Percentiles rank a stretch among this genome's conserved stretches.
These are phyloP conservation scores for Stipa capillata DNA, from an alignment of 176 grass and related monocot species.

Conservation along the genomic window DNA sequence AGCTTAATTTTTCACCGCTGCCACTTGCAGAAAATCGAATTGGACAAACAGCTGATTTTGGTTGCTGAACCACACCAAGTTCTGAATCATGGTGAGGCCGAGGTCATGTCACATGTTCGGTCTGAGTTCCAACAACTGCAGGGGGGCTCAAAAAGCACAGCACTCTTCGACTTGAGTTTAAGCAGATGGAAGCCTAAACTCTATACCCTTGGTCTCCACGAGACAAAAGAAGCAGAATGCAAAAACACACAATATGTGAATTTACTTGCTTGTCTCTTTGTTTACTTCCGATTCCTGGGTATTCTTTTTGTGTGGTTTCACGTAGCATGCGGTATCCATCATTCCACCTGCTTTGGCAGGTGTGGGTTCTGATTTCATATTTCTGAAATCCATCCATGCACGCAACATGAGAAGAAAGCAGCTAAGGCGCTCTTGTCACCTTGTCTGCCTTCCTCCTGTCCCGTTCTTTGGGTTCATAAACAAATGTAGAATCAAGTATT, in stretches of 20 bases:
- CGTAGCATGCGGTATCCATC: background rate
- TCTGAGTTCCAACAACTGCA: background rate
- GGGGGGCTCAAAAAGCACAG: background rate
- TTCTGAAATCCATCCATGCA: conserved; percentile 43
- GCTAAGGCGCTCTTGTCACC: conserved; percentile 6
- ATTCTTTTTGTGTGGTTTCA: background rate
- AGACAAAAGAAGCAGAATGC: background rate
- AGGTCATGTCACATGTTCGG: background rate
- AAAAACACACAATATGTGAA: background rate
- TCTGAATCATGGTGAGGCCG: background rate
- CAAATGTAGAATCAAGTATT: background rate
- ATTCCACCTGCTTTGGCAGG: conserved; percentile 9
- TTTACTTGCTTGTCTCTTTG: background rate
- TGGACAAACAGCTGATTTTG: background rate
- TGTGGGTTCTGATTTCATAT: conserved; percentile 1
- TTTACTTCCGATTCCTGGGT: background rate
- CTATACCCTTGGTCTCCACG: background rate
- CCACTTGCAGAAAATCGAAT: background rate
- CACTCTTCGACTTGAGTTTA: background rate
- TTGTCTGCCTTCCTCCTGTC: background rate
- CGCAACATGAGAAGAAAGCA: conserved; percentile 31
- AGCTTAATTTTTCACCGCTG: background rate
- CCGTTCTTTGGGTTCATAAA: background rate
- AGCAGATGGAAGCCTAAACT: background rate
- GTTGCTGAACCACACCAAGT: background rate